A percentile compares a stretch with the other conserved stretches of the same genome.
phyloP scores from a whole-genome alignment of 1,139 yeast genomes.

The Candida tetrigidarum region DNA sequence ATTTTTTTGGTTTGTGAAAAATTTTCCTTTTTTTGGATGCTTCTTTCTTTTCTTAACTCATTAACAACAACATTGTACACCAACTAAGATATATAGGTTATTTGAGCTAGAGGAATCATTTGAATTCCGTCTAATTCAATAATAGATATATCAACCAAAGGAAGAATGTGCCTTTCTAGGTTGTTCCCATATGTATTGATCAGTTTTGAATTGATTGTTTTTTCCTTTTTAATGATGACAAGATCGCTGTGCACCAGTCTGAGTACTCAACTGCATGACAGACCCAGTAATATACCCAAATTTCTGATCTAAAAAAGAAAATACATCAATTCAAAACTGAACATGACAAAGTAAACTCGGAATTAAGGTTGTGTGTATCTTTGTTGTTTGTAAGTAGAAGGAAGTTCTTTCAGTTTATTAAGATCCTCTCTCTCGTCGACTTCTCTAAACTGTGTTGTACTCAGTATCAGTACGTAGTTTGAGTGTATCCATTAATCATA shows the following conservation, averaged over 20 bases:
- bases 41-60: not conserved
- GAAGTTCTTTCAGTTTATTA: too few species aligned
- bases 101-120: not conserved
- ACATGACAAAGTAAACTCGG: too few species aligned
- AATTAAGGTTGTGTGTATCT: too few species aligned
- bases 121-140: not conserved
- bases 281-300: conserved; percentile 52
- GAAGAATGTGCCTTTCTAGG: not conserved
- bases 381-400: too few species aligned
- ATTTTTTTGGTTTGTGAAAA: not conserved
- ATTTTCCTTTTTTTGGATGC: not conserved
- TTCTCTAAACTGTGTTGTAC: too few species aligned
- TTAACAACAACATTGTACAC: not conserved
- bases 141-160: conserved; percentile 2
- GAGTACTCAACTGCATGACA: conserved; percentile 46
- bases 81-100: conserved; percentile 1
- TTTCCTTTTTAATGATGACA: conserved; percentile 33
- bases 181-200: not conserved
- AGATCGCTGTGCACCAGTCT: conserved; percentile 54
- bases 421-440: too few species aligned
- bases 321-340: too few species aligned
- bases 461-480: too few species aligned
- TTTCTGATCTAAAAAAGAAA: conserved; percentile 36
- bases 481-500: too few species aligned
- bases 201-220: not conserved